These are phyloP conservation scores for Thelonectria olida DNA, from an alignment of 2,329 filamentous ascomycete genomes.

Conservation along the genomic window DNA sequence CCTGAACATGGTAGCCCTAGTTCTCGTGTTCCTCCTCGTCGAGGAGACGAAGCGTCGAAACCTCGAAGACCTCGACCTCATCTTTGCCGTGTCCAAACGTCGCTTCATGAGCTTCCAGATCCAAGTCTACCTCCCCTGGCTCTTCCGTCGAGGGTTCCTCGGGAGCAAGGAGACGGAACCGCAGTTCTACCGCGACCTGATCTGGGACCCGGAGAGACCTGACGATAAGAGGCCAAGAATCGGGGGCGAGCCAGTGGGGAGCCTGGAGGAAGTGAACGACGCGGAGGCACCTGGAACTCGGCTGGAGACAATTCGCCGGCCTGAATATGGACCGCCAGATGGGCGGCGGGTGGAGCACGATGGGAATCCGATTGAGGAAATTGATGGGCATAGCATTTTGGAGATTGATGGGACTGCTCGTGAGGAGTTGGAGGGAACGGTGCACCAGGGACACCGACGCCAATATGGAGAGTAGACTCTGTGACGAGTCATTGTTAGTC, in stretches of 20 bases:
- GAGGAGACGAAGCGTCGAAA: conserved; percentile 53
- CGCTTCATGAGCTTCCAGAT: conserved; percentile 50
- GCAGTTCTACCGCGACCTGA: conserved; percentile 45
- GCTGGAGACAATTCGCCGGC: not conserved
- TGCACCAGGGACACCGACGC: not conserved
- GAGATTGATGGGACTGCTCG: not conserved
- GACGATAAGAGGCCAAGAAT: conserved; percentile 5
- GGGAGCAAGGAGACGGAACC: conserved; percentile 34
- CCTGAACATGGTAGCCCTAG: conserved; percentile 56
- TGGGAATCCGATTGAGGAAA: not conserved
- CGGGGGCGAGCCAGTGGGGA: conserved; percentile 7
- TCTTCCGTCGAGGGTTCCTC: conserved; percentile 41
- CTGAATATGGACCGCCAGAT: not conserved
- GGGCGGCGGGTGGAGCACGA: not conserved
- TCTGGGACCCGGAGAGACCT: conserved; percentile 37
- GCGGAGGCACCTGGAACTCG: not conserved
- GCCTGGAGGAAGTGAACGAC: not conserved
- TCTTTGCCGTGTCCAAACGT: conserved; percentile 45
- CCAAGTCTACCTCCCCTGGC: conserved; percentile 47
- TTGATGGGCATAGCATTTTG: not conserved
- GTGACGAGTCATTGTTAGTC: too few relatives aligned
- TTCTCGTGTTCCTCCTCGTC: conserved; percentile 55
- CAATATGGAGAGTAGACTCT: not conserved
- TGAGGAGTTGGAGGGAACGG: not conserved
- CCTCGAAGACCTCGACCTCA: conserved; percentile 51